phyloP scores from a whole-genome alignment of 331 rosid species.

The Malus hybrid region DNA sequence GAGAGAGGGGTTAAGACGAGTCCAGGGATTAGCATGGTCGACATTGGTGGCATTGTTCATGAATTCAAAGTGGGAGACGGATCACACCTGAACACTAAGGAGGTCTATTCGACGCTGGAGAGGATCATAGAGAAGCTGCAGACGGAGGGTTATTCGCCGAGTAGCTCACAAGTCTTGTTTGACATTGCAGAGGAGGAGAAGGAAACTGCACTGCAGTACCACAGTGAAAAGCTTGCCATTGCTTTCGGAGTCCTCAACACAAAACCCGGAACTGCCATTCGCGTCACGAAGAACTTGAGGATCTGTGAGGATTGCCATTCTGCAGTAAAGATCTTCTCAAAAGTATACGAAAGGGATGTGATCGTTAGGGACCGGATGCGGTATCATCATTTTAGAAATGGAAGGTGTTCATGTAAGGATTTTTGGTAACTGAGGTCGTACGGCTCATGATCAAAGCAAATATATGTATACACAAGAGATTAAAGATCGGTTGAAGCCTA shows the following conservation, averaged over 20 bases:
- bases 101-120: slow-evolving; percentile 31
- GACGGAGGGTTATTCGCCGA: slow-evolving; percentile 40
- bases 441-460: too few species aligned
- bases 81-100: slow-evolving; percentile 40
- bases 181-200: slow-evolving; percentile 58
- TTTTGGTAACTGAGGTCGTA: slow-evolving; percentile 34
- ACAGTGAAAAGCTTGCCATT: slow-evolving; percentile 56
- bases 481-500: too few species aligned
- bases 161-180: slow-evolving; percentile 34
- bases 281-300: slow-evolving; percentile 48
- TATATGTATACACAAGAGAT: background rate
- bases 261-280: slow-evolving; percentile 42
- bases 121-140: slow-evolving; percentile 32
- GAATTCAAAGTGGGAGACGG: slow-evolving; percentile 53
- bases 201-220: slow-evolving; percentile 36
- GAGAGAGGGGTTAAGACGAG: slow-evolving; percentile 46
- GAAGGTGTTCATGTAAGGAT: slow-evolving; percentile 50
- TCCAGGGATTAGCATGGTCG: slow-evolving; percentile 47
- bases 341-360: slow-evolving; percentile 29
- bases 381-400: slow-evolving; percentile 49
- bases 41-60: slow-evolving; percentile 38
- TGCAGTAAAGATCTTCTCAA: slow-evolving; percentile 45
- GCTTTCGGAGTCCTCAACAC: slow-evolving; percentile 49
- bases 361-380: slow-evolving; percentile 52
- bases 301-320: slow-evolving; percentile 62